A percentile compares a stretch with the other conserved stretches of the same genome.
Conservation (phyloP, 2,329 filamentous ascomycete species). For the Colletotrichum neosansevieriae region DNA sequence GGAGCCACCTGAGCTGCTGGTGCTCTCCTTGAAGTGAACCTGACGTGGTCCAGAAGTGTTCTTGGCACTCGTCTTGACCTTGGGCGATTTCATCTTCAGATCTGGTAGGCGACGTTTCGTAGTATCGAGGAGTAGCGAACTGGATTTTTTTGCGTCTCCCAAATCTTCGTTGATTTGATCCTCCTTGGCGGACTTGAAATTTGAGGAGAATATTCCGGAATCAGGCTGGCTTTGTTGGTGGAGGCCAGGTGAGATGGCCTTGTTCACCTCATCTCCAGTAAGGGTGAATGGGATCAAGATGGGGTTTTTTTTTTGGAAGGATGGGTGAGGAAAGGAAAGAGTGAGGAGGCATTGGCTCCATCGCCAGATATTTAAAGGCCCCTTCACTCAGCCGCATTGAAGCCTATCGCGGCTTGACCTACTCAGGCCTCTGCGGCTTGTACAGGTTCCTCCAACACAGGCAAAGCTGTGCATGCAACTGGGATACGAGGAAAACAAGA, state of each 20-base stretch:
- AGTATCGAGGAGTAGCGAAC: not conserved
- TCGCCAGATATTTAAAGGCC: not conserved
- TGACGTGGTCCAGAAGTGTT: conserved; percentile 26
- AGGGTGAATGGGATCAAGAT: not conserved
- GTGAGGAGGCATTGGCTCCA: not conserved
- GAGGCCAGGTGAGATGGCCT: not conserved
- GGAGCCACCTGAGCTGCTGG: not conserved
- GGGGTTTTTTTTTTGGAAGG: not conserved
- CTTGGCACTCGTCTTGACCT: conserved; percentile 31
- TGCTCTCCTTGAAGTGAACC: conserved; percentile 28
- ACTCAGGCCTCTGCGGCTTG: not conserved
- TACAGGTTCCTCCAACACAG: too few relatives aligned
- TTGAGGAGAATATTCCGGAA: not conserved
- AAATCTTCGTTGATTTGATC: not conserved
- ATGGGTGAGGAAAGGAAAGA: not conserved
- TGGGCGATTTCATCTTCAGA: conserved; percentile 34
- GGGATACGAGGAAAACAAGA: too few relatives aligned
- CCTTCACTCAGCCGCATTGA: conserved; percentile 22
- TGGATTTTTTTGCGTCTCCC: not conserved
- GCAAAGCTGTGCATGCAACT: too few relatives aligned
- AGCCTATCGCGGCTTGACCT: not conserved
- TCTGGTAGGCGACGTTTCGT: not conserved
- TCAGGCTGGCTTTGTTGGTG: not conserved
- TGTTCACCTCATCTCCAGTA: not conserved
- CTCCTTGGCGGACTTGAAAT: not conserved